These are phyloP conservation scores for Haplographium delicatum DNA, from an alignment of 495 filamentous ascomycete genomes.

Conservation along the genomic window DNA sequence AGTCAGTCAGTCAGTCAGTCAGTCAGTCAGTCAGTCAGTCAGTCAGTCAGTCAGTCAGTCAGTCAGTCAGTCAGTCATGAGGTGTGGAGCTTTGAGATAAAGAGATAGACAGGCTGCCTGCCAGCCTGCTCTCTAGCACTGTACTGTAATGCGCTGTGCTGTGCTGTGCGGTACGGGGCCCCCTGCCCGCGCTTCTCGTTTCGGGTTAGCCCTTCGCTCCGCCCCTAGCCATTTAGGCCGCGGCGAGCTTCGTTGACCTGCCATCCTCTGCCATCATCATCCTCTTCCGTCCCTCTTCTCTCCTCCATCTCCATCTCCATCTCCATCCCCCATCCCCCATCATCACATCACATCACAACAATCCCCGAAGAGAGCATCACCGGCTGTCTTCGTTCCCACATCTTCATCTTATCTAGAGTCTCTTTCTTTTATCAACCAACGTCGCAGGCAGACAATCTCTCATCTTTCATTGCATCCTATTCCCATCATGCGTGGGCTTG, in stretches of 20 bases:
- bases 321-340: constrained; percentile 22
- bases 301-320: constrained; percentile 25
- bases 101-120: background rate
- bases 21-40: too few relatives aligned
- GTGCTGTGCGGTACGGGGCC: background rate
- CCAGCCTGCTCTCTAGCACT: too few relatives aligned
- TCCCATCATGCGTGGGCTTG: constrained; percentile 26
- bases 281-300: constrained; percentile 26
- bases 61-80: too few relatives aligned
- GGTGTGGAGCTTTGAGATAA: too few relatives aligned
- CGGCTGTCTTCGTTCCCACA: constrained; percentile 31
- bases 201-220: constrained; percentile 2
- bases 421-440: constrained; percentile 22
- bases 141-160: background rate
- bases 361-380: constrained; percentile 15
- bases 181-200: background rate
- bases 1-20: too few relatives aligned
- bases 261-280: constrained; percentile 24
- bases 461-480: constrained; percentile 5
- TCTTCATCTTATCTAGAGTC: constrained; percentile 29
- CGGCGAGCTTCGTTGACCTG: constrained; percentile 4
- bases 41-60: too few relatives aligned
- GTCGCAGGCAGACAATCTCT: constrained; percentile 26
- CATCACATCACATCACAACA: constrained; percentile 2
- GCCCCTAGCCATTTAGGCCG: constrained; percentile 8